phyloP scores from a whole-genome alignment of 2,329 filamentous ascomycete species.

The Alternaria atra region DNA sequence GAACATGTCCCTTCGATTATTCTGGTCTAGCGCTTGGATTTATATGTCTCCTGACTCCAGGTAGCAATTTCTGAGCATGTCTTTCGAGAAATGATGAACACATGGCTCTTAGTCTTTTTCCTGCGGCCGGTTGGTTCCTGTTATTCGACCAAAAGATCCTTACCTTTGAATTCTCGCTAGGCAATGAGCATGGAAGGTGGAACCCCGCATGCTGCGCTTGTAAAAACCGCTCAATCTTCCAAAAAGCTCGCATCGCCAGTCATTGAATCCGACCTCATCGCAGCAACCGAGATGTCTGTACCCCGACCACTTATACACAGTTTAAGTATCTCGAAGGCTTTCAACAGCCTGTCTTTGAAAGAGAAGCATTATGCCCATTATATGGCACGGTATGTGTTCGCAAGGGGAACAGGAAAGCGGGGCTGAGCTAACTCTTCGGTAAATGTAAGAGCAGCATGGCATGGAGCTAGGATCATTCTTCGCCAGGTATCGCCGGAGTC shows the following conservation, averaged over 20 bases:
- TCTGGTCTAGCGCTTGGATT: slow-evolving; percentile 1
- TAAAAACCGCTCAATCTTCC: background rate
- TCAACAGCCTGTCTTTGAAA: slow-evolving; percentile 1
- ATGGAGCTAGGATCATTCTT: no score
- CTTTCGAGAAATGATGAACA: slow-evolving; percentile 3
- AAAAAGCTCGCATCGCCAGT: slow-evolving; percentile 3
- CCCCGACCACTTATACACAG: background rate
- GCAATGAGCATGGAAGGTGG: background rate
- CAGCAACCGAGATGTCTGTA: slow-evolving; percentile 1
- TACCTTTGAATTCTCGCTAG: background rate
- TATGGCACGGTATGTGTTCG: slow-evolving; percentile 4
- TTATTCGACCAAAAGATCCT: background rate
- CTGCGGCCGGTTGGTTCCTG: background rate
- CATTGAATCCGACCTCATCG: slow-evolving; percentile 2
- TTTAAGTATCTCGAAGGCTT: slow-evolving; percentile 1
- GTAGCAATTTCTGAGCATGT: background rate
- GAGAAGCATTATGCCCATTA: slow-evolving; percentile 1
- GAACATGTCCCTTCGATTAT: background rate
- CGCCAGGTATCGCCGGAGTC: no score
- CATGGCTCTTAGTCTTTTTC: background rate
- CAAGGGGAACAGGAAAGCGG: no score
- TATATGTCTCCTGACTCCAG: background rate
- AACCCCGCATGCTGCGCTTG: background rate
- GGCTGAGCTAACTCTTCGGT: no score
- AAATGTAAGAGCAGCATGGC: no score